Conservation (phyloP, 257 asterid species). For the Euphrasia confusa region DNA sequence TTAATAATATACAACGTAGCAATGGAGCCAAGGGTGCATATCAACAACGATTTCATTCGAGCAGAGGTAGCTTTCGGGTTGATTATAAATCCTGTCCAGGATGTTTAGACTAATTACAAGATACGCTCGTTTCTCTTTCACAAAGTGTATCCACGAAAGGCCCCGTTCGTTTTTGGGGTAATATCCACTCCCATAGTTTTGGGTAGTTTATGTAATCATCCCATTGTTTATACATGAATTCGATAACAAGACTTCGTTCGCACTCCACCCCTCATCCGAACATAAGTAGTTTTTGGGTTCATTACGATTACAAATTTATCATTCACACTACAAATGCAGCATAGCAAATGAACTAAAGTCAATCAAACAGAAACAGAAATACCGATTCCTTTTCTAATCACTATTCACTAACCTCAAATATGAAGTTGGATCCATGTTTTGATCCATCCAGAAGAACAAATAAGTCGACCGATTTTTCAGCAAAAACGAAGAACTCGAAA, state of each 20-base stretch:
- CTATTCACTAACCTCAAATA: constrained; percentile 45
- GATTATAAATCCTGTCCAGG: not conserved
- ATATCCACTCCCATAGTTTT: too few relatives aligned
- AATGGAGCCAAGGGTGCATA: not conserved
- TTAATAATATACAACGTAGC: not conserved
- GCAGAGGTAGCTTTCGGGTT: not conserved
- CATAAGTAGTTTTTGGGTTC: too few relatives aligned
- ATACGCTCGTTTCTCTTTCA: not conserved
- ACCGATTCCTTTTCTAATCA: constrained; percentile 9
- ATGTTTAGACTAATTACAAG: not conserved
- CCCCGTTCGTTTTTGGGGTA: too few relatives aligned
- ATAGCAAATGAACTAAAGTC: constrained; percentile 5
- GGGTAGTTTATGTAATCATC: too few relatives aligned
- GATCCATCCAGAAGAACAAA: constrained; percentile 31
- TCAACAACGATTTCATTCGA: not conserved
- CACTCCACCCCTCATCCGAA: too few relatives aligned
- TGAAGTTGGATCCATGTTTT: constrained; percentile 46
- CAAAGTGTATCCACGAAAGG: too few relatives aligned
- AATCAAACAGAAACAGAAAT: constrained; percentile 17
- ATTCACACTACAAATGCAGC: constrained; percentile 9
- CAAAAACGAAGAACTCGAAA: constrained; percentile 13
- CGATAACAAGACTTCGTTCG: too few relatives aligned
- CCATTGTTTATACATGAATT: too few relatives aligned
- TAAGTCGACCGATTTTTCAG: constrained; percentile 13
- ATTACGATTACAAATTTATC: too few relatives aligned